phyloP scores from a whole-genome alignment of 139 green algal species.

The Micractinium conductrix region DNA sequence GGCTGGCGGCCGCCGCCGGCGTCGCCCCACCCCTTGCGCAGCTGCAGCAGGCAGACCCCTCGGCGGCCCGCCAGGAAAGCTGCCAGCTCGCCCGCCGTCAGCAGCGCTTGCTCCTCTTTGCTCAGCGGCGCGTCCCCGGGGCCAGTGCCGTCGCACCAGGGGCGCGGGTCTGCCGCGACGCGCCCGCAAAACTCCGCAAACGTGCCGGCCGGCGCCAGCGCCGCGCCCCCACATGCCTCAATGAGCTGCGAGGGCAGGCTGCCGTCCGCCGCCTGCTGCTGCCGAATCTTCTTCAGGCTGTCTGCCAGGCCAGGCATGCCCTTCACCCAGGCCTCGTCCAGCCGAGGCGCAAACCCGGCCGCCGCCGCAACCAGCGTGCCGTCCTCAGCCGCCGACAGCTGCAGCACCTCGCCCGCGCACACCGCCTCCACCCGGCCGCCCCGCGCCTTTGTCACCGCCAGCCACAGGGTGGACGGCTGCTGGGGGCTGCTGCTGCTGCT shows the following conservation, averaged over 20 bases:
- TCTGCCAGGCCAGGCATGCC: slow-evolving; percentile 22
- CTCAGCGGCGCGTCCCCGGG: slow-evolving; percentile 35
- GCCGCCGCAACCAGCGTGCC: background rate
- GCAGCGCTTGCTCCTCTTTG: slow-evolving; percentile 31
- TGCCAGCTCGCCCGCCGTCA: slow-evolving; percentile 62
- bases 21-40: slow-evolving; percentile 55
- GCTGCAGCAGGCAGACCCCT: slow-evolving; percentile 62
- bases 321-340: slow-evolving; percentile 43
- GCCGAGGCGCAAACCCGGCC: slow-evolving; percentile 29
- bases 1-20: slow-evolving; percentile 26
- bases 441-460: background rate
- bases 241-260: slow-evolving; percentile 22
- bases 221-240: background rate
- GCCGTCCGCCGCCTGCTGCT: slow-evolving; percentile 11
- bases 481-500: background rate
- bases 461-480: slow-evolving; percentile 15
- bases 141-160: slow-evolving; percentile 22
- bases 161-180: background rate
- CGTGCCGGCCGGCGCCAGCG: background rate
- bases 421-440: background rate
- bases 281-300: slow-evolving; percentile 29
- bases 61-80: slow-evolving; percentile 44
- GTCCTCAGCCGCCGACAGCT: background rate
- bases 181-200: slow-evolving; percentile 23
- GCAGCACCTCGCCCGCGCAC: slow-evolving; percentile 25